Conservation (phyloP, 306 rosid species). For the Sicyos edulis region DNA sequence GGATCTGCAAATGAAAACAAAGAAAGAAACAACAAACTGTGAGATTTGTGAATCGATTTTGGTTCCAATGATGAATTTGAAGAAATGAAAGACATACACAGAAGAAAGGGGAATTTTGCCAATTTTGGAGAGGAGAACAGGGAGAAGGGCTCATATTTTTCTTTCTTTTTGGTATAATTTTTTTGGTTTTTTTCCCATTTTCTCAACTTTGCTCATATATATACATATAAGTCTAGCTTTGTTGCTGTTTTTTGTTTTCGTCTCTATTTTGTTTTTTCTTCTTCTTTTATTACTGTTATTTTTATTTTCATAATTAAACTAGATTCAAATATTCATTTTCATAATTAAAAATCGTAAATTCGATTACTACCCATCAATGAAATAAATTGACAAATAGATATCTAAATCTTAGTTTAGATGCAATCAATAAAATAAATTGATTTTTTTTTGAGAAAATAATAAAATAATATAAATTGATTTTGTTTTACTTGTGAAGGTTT, state of each 20-base stretch:
- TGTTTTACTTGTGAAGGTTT: too few relatives aligned
- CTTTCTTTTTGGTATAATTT: not conserved
- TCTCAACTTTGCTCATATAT: not conserved
- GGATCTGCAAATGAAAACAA: slow-evolving; percentile 46
- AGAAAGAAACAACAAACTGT: not conserved
- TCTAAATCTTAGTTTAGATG: not conserved
- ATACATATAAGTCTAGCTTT: not conserved
- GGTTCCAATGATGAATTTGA: not conserved
- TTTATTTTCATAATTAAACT: too few relatives aligned
- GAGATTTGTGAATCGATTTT: not conserved
- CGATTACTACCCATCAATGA: not conserved
- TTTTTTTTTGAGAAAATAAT: too few relatives aligned
- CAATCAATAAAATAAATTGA: not conserved
- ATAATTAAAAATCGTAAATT: too few relatives aligned
- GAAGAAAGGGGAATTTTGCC: slow-evolving; percentile 30
- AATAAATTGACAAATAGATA: not conserved
- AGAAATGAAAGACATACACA: slow-evolving; percentile 31
- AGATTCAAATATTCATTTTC: too few relatives aligned
- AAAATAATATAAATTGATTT: too few relatives aligned
- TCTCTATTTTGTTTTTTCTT: not conserved
- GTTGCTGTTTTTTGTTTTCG: not conserved
- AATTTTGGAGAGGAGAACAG: slow-evolving; percentile 27
- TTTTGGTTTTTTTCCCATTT: not conserved
- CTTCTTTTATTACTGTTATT: too few relatives aligned
- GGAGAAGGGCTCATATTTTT: slow-evolving; percentile 33